Base-by-base conservation (phyloP, 192 early-diverging fungal genomes). In the Coemansia furcata region DNA sequence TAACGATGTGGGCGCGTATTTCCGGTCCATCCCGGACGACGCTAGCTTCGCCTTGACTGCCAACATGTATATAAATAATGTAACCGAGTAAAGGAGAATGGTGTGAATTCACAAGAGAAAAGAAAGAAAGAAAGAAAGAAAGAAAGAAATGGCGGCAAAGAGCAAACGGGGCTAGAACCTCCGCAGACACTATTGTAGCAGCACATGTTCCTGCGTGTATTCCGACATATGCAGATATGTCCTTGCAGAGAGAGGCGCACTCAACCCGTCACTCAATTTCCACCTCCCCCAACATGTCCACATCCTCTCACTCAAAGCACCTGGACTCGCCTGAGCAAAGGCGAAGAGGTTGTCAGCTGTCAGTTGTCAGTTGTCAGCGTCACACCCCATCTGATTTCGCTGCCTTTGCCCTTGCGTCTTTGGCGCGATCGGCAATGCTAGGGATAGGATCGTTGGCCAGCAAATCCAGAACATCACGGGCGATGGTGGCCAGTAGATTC, bases 371-470 rank as follows among this genome's bases (percentile, higher is more conserved):
- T 15, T 42, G 40, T 42, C 40, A 42, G 40, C 4, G 4, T 42
- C 40, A 42, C 12, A 15, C 15, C 40, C 15, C 23, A 19, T 14
- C 49, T 23, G 55, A 32, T 37, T 36, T 36, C 19, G 32, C 29
- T 32, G 9, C 3, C 8, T 60, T 35, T 6, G 52, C 52, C 52
- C 52, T 55, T 29, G 52, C 52, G 52, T 82, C 82, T 63, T 74
- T 84, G 60, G 80, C 76, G 15, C 67, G 71, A 39, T 85, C 86
- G 10, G 83, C 64, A 26, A 87, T 73, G 59, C 80, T 85, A 6
- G 86, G 85, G 6, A 81, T 43, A 10, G 86, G 78, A 49, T 87
- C 86, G 17, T 68, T 63, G n/a, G 68, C n/a, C 6, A 75, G 59
- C 67, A 69, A 32, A 38, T 76, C 68, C 21, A 65, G 26, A 39